Conservation (phyloP, 2,329 filamentous ascomycete genomes). For the Fusarium foetens region DNA sequence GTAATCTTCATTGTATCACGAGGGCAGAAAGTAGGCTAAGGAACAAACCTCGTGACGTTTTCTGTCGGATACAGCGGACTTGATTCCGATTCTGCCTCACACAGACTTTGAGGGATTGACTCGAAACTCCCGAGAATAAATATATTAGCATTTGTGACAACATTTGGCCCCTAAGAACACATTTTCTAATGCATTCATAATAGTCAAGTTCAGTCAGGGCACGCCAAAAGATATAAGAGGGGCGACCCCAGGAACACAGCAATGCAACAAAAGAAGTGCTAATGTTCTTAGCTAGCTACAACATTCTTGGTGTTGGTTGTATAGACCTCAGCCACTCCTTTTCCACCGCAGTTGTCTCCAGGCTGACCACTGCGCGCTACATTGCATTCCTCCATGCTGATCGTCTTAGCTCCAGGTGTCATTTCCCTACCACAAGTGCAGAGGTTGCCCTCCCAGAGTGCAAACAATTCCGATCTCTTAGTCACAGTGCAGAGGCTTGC, state of each 20-base stretch:
- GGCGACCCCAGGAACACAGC: accelerated
- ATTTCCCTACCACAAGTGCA: neutral
- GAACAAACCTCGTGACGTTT: no score
- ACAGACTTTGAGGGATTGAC: no score
- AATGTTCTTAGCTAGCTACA: neutral
- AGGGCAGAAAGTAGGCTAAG: no score
- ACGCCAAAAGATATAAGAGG: neutral
- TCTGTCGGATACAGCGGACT: no score
- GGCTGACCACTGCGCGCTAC: neutral
- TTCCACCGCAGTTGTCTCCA: neutral
- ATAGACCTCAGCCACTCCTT: neutral
- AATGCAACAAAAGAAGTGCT: accelerated
- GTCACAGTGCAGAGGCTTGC: neutral
- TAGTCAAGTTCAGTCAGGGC: no score
- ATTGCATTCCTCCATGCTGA: neutral
- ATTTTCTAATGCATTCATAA: no score
- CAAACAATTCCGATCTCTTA: neutral
- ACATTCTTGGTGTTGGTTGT: neutral
- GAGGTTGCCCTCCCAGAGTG: neutral
- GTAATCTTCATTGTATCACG: no score
- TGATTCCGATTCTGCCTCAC: no score
- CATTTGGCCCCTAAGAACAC: no score
- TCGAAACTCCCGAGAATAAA: no score
- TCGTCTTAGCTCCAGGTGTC: neutral
- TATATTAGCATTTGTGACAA: no score